Evolutionary conservation across 176 grass and related monocot species (phyloP), one percentile per base, ranked within the genome.

Genomic region (Rhipidocladum racemiflorum): DNA sequence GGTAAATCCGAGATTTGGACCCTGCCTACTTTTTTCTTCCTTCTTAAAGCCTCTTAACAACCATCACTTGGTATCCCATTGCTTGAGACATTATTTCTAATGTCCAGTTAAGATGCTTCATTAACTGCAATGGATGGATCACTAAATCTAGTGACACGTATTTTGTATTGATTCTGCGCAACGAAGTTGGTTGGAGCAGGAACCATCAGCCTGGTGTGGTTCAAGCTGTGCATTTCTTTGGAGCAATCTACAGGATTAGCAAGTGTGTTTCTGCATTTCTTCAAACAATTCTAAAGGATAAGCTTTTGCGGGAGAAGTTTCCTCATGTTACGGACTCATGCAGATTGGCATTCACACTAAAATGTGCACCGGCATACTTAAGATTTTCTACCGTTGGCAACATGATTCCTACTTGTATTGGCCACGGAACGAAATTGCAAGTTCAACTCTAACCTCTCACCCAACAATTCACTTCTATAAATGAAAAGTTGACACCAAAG

Each of bases 161-260:
- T 66, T 85, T 68, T 51, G 65, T 49, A 57, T 24, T 6, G n/a
- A 78, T 83, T 74, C 83, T 18, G 78, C 78, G 82, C 79, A 78
- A 70, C 10, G 3, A 60, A 29, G 59, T 65, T 71, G 67, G 83
- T 72, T 89, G 82, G 49, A 67, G 73, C 38, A 51, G 83, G 83
- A 74, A 10, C 73, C 73, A 86, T 86, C 88, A 72, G 23, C 13
- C 15, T 49, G 28, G 25, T 69, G 55, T 38, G 64, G 45, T 56
- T 81, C 38, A 70, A 44, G 68, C 8, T 61, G 54, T 61, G 23
- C 46, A 48, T 81, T 81, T 76, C 7, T 76, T 29, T 6, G 43
- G 12, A 53, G 25, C 34, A 44, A 49, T 38, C 77, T 8, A 72
- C 60, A 71, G 36, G 65, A 82, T 50, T 61, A 20, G 27, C 24